Conservation (phyloP, 2,329 filamentous ascomycete species). For the Simplicillium aogashimaense region DNA sequence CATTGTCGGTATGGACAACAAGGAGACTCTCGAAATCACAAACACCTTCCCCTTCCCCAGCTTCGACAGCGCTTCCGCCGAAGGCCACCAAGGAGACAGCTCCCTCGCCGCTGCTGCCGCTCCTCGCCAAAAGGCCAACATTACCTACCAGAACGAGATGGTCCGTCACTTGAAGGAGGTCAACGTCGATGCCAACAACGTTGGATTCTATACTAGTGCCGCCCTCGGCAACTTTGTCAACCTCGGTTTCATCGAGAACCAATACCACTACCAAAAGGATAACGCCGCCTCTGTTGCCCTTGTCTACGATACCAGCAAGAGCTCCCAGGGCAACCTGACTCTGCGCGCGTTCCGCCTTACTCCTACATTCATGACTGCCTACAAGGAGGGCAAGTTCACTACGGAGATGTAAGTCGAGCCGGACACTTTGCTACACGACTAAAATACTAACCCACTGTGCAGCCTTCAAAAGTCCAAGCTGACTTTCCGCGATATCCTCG, state of each 20-base stretch:
- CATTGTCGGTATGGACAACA: slow-evolving; percentile 86
- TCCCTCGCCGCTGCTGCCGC: slow-evolving; percentile 75
- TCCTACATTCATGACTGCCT: slow-evolving; percentile 77
- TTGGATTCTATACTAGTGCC: slow-evolving; percentile 97
- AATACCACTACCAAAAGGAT: slow-evolving; percentile 93
- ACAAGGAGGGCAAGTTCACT: slow-evolving; percentile 96
- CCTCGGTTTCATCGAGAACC: slow-evolving; percentile 92
- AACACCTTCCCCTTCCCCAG: slow-evolving; percentile 93
- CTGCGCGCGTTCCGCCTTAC: slow-evolving; percentile 87
- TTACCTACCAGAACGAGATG: slow-evolving; percentile 89
- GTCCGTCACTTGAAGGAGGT: slow-evolving; percentile 93
- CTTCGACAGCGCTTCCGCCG: slow-evolving; percentile 58
- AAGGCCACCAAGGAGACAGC: slow-evolving; percentile 66
- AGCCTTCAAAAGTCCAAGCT: slow-evolving; percentile 93
- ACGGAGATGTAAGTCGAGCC: slow-evolving; percentile 66
- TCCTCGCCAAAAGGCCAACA: slow-evolving; percentile 84
- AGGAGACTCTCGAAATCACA: slow-evolving; percentile 75
- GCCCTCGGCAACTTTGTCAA: slow-evolving; percentile 99
- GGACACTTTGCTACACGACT: not conserved
- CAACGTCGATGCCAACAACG: slow-evolving; percentile 95
- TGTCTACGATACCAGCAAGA: slow-evolving; percentile 92
- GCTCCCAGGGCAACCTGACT: slow-evolving; percentile 82
- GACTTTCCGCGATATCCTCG: slow-evolving; percentile 84
- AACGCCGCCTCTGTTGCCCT: slow-evolving; percentile 83
- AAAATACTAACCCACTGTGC: slow-evolving; percentile 7